A percentile compares a stretch with the other conserved stretches of the same genome.
Evolutionary conservation across 2,329 filamentous ascomycete genomes (phyloP).

Genomic region (Penicillium digitatum): DNA sequence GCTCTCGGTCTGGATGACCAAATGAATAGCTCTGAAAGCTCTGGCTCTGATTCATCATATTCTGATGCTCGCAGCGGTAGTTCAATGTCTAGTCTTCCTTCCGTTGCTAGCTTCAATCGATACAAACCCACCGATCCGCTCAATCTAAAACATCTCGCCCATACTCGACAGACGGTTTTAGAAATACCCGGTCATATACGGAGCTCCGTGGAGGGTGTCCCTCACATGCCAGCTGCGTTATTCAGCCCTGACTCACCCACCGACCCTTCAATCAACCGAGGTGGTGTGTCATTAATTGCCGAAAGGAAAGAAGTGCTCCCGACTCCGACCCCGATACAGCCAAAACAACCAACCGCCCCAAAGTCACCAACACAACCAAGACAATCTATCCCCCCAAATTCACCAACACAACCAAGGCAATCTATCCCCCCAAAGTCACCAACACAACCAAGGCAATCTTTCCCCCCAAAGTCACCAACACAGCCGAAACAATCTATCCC

Average conservation of each 20-base stretch:
- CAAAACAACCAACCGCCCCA: constrained; percentile 19
- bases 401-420: constrained; percentile 17
- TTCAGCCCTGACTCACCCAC: constrained; percentile 47
- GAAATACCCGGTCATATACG: constrained; percentile 37
- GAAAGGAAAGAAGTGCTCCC: constrained; percentile 15
- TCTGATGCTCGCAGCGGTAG: constrained; percentile 60
- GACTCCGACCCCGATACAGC: constrained; percentile 6
- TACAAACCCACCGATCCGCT: constrained; percentile 32
- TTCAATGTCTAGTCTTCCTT: constrained; percentile 58
- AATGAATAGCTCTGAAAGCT: constrained; percentile 62
- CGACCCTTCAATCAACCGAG: constrained; percentile 44
- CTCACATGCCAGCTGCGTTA: constrained; percentile 29
- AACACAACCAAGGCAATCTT: too few species aligned
- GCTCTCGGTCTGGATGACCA: constrained; percentile 52
- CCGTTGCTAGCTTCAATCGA: constrained; percentile 32
- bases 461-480: too few species aligned
- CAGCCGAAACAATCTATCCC: constrained; percentile 15
- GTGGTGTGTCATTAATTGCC: constrained; percentile 36
- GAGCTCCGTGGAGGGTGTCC: constrained; percentile 28
- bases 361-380: constrained; percentile 24
- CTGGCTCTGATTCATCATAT: constrained; percentile 60
- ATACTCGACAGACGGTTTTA: constrained; percentile 18
- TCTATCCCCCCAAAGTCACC: constrained; percentile 24
- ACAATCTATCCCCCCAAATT: constrained; percentile 20
- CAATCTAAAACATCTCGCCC: constrained; percentile 51